These are phyloP conservation scores for Hermanozyma aechmeae DNA, from an alignment of 805 yeast species.

Conservation along the genomic window DNA sequence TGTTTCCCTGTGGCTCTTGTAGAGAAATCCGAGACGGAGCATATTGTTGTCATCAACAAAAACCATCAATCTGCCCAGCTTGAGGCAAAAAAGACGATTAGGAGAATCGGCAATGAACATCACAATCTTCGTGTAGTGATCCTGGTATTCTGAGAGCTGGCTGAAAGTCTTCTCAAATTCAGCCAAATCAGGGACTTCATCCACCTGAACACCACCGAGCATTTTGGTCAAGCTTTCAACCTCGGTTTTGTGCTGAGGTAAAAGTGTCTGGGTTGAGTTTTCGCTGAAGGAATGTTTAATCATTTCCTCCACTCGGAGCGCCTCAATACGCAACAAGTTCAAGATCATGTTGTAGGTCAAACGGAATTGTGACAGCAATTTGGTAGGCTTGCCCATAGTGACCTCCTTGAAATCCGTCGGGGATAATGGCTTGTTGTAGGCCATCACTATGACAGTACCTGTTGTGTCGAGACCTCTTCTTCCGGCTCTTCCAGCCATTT, in stretches of 20 bases:
- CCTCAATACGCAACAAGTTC: conserved; percentile 86
- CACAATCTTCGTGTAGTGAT: conserved; percentile 36
- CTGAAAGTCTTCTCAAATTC: conserved; percentile 39
- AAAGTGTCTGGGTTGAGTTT: conserved; percentile 71
- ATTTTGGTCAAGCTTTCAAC: conserved; percentile 45
- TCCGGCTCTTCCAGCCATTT: conserved; percentile 99
- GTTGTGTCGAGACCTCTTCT: conserved; percentile 90
- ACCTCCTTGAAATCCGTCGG: conserved; percentile 63
- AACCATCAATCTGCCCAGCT: conserved; percentile 48
- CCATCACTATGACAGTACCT: conserved; percentile 92
- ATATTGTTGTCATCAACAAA: conserved; percentile 40
- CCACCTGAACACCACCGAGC: conserved; percentile 27
- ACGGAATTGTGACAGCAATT: conserved; percentile 84
- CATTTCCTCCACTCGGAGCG: conserved; percentile 95
- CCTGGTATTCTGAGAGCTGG: conserved; percentile 36
- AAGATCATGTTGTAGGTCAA: conserved; percentile 93
- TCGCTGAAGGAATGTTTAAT: conserved; percentile 93
- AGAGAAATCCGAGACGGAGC: conserved; percentile 44
- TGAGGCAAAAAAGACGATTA: conserved; percentile 33
- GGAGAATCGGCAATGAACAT: conserved; percentile 39
- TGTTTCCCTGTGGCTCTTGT: conserved; percentile 29
- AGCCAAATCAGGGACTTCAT: conserved; percentile 23
- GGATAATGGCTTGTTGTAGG: conserved; percentile 58
- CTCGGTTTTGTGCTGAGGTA: conserved; percentile 76
- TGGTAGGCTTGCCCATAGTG: conserved; percentile 83